Evolutionary conservation across 2,329 filamentous ascomycete species (phyloP).

Genomic region (Fusarium nematophilum): DNA sequence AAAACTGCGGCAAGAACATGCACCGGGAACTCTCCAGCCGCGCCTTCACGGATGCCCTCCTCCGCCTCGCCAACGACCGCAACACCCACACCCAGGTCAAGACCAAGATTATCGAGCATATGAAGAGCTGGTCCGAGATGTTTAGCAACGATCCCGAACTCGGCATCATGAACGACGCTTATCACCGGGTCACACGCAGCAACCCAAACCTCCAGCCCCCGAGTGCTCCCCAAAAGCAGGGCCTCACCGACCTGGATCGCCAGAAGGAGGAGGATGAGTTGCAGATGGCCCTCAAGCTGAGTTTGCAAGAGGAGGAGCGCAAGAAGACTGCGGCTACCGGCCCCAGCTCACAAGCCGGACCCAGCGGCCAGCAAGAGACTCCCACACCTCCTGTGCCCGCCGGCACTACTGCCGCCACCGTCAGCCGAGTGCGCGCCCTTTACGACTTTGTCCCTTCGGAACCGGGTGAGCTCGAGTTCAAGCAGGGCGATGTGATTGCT

Average conservation of each 20-base stretch:
- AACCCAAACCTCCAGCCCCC: constrained; percentile 93
- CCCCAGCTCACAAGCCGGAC: constrained; percentile 47
- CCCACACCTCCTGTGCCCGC: constrained; percentile 70
- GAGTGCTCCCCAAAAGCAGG: constrained; percentile 91
- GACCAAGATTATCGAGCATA: constrained; percentile 94
- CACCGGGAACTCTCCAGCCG: constrained; percentile 91
- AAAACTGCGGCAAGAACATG: constrained; percentile 88
- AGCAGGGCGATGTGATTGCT: constrained; percentile 96
- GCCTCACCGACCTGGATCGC: constrained; percentile 88
- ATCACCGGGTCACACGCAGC: constrained; percentile 82
- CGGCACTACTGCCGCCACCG: constrained; percentile 94
- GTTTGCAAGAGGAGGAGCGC: constrained; percentile 85
- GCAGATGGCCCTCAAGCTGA: constrained; percentile 94
- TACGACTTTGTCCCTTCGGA: constrained; percentile 97
- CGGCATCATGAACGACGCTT: constrained; percentile 97
- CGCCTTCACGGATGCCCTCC: constrained; percentile 92
- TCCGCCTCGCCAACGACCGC: constrained; percentile 90
- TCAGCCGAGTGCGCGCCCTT: constrained; percentile 91
- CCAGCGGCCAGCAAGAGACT: constrained; percentile 56
- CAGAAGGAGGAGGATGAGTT: constrained; percentile 97
- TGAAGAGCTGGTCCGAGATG: constrained; percentile 97
- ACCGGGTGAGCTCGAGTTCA: constrained; percentile 93
- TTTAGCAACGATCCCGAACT: constrained; percentile 89
- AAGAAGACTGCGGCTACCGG: constrained; percentile 61
- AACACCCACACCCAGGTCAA: constrained; percentile 98